These are phyloP conservation scores for Biancaea sappan DNA, from an alignment of 306 rosid species.

Conservation along the genomic window DNA sequence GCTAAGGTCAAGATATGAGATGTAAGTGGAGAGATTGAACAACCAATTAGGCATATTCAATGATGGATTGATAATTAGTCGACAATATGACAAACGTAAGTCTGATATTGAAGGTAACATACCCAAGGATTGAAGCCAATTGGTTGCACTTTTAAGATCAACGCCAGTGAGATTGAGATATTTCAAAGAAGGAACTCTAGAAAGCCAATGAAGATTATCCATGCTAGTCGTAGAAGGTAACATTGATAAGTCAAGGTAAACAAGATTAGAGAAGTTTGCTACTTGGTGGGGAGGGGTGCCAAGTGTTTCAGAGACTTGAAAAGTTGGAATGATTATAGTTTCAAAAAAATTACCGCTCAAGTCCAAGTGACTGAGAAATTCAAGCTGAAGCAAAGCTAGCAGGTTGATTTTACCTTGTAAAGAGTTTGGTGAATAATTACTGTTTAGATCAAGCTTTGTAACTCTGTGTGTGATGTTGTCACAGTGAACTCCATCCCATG, in stretches of 20 bases:
- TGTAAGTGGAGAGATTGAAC: not conserved
- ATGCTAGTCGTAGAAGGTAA: constrained; percentile 8
- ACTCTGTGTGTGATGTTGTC: not conserved
- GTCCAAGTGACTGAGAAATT: not conserved
- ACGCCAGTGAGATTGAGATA: constrained; percentile 22
- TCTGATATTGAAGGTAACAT: too few species aligned
- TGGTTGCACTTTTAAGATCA: too few species aligned
- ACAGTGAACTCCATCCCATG: not conserved
- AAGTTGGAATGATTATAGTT: not conserved
- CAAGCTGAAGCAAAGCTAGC: not conserved
- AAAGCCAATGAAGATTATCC: constrained; percentile 29
- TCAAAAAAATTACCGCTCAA: not conserved
- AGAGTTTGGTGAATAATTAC: not conserved
- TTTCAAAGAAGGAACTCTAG: constrained; percentile 32
- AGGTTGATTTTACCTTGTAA: not conserved
- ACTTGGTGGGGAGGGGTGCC: not conserved
- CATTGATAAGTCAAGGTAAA: constrained; percentile 18
- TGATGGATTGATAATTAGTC: too few species aligned
- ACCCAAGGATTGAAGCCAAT: too few species aligned
- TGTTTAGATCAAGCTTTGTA: not conserved
- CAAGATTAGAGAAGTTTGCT: constrained; percentile 3
- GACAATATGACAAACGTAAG: too few species aligned
- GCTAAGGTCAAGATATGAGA: not conserved
- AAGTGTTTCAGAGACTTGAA: not conserved
- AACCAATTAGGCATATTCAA: not conserved